phyloP scores from a whole-genome alignment of 2,329 filamentous ascomycete genomes.

The Cryoendolithus antarcticus region DNA sequence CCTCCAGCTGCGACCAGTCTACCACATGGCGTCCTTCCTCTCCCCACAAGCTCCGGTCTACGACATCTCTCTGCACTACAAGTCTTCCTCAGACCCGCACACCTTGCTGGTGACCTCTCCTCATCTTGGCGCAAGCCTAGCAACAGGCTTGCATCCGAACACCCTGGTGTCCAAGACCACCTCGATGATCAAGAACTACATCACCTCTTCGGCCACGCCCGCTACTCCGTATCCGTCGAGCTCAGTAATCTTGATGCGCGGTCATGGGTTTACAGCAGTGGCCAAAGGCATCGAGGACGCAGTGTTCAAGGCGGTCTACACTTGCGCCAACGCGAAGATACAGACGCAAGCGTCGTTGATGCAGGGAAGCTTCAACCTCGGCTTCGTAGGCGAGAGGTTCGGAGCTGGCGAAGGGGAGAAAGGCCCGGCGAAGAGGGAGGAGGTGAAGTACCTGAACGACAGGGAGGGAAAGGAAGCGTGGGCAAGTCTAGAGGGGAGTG shows the following conservation, averaged over 20 bases:
- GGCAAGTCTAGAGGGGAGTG: slow-evolving; percentile 21
- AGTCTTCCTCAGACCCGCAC: slow-evolving; percentile 15
- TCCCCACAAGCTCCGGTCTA: slow-evolving; percentile 25
- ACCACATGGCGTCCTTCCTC: slow-evolving; percentile 34
- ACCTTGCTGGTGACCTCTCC: slow-evolving; percentile 23
- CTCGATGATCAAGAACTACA: slow-evolving; percentile 19
- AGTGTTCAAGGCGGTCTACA: slow-evolving; percentile 34
- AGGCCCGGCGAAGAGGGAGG: slow-evolving; percentile 29
- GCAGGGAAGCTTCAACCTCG: slow-evolving; percentile 27
- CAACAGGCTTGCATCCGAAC: slow-evolving; percentile 18
- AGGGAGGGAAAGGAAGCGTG: slow-evolving; percentile 30
- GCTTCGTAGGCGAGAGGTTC: slow-evolving; percentile 26
- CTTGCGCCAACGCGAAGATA: slow-evolving; percentile 26
- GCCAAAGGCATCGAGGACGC: slow-evolving; percentile 32
- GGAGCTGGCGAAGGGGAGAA: slow-evolving; percentile 26
- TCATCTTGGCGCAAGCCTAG: slow-evolving; percentile 23
- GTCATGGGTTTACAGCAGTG: slow-evolving; percentile 34
- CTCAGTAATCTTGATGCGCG: slow-evolving; percentile 26
- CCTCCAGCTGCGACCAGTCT: slow-evolving; percentile 24
- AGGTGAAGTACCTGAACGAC: slow-evolving; percentile 30
- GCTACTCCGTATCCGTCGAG: slow-evolving; percentile 13
- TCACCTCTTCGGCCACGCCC: slow-evolving; percentile 12
- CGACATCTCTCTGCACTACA: slow-evolving; percentile 23
- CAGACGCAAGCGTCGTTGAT: slow-evolving; percentile 28
- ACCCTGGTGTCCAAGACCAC: slow-evolving; percentile 17